Conservation (phyloP, 768 basidiomycete genomes). For the Trametes maxima region DNA sequence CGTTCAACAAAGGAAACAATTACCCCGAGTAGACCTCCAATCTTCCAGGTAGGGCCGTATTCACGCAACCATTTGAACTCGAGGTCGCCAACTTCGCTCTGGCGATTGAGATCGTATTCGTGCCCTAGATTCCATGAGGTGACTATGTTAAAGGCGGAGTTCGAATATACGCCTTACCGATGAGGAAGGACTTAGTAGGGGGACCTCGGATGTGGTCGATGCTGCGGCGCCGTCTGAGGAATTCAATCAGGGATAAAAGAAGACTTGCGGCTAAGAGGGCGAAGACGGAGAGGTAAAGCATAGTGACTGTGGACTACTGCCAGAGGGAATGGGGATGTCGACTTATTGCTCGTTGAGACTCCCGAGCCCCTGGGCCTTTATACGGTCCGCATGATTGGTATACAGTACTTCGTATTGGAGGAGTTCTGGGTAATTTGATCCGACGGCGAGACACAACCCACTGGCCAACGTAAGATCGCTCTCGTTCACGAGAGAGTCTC, state of each 20-base stretch:
- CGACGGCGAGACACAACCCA: neutral
- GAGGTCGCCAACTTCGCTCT: conserved; percentile 24
- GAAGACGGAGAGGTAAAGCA: neutral
- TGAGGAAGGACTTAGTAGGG: neutral
- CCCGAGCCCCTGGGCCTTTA: too few relatives aligned
- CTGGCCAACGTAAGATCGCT: neutral
- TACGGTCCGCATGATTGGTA: too few relatives aligned
- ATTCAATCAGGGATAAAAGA: neutral
- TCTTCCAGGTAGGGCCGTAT: conserved; percentile 24
- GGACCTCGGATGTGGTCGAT: conserved; percentile 7
- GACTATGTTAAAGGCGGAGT: too few relatives aligned
- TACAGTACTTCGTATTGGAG: too few relatives aligned
- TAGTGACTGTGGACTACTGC: neutral
- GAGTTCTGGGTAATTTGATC: too few relatives aligned
- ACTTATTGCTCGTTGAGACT: too few relatives aligned
- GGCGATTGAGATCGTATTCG: neutral
- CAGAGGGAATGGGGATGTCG: neutral
- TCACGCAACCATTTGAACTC: conserved; percentile 23
- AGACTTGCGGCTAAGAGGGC: neutral
- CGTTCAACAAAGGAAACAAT: neutral
- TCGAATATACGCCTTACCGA: neutral
- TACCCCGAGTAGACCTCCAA: conserved; percentile 25
- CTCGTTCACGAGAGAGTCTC: neutral
- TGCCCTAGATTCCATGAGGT: neutral
- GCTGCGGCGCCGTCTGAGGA: neutral